Evolutionary conservation across 805 yeast species (phyloP).

Genomic region (Candida nonsorbophila): DNA sequence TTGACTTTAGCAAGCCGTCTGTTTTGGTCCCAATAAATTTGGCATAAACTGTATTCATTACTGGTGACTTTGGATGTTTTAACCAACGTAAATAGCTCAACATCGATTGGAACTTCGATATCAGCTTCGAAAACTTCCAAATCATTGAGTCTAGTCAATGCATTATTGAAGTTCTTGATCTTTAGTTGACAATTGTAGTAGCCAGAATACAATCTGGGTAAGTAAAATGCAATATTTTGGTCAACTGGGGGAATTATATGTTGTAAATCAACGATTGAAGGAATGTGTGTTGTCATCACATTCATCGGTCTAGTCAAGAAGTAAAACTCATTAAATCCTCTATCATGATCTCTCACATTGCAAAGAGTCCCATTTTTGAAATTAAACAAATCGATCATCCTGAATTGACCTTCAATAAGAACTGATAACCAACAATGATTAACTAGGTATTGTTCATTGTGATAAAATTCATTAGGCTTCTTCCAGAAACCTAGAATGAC

Average conservation of each 20-base stretch:
- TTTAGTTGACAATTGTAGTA: slow-evolving; percentile 57
- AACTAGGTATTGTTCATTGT: slow-evolving; percentile 45
- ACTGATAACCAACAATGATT: slow-evolving; percentile 92
- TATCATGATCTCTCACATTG: slow-evolving; percentile 18
- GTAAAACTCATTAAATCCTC: slow-evolving; percentile 50
- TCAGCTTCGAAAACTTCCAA: slow-evolving; percentile 78
- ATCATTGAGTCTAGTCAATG: slow-evolving; percentile 67
- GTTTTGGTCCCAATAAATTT: slow-evolving; percentile 61
- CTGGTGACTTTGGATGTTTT: slow-evolving; percentile 48
- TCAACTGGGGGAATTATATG: slow-evolving; percentile 84
- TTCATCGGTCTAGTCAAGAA: slow-evolving; percentile 74
- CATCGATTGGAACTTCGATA: slow-evolving; percentile 60
- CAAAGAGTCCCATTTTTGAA: slow-evolving; percentile 28
- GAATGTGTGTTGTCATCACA: slow-evolving; percentile 80
- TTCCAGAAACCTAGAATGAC: slow-evolving; percentile 80
- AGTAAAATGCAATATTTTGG: slow-evolving; percentile 65
- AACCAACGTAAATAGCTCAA: slow-evolving; percentile 59
- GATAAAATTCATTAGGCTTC: slow-evolving; percentile 60
- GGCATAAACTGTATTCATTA: slow-evolving; percentile 62
- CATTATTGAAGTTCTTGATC: slow-evolving; percentile 68
- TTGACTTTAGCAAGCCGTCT: slow-evolving; percentile 72
- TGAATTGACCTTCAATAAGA: slow-evolving; percentile 68
- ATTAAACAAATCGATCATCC: slow-evolving; percentile 62
- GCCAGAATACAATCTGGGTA: slow-evolving; percentile 86
- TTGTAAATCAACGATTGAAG: slow-evolving; percentile 72